Evolutionary conservation across 2,329 filamentous ascomycete genomes (phyloP), one percentile per base, ranked within the genome.

Genomic region (Ceratocystis smalleyi): DNA sequence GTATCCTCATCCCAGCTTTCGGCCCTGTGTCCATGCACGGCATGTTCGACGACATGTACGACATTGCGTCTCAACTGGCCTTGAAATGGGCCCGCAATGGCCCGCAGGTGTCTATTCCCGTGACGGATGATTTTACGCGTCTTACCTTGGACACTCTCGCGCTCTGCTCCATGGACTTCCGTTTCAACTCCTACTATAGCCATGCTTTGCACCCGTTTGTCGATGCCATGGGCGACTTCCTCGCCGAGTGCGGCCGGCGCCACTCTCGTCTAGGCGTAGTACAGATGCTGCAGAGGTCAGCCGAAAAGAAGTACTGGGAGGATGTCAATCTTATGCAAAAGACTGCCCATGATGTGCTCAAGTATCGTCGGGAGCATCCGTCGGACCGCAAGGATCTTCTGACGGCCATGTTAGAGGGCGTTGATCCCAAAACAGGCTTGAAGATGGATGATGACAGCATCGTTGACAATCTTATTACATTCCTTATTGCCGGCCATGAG

Each of bases 181-280:
- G 87, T 19, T 90, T 90, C 77, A 90, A 90, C 73, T 85, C 82
- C 0, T 89, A 85, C 73, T 91, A 90, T 70, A 77, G 78, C 32
- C 81, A 87, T 15, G 77, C 83, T 7, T 75, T 86, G 71, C 87
- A 91, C 68, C 86, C 86, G 0, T 90, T 91, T 69, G 78, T 89
- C 47, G 72, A 78, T 55, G 81, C 84, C 43, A 89, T 90, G 86
- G 77, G 77, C 1, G 77, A 78, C n/a, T 81, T 87, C 63, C 75
- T 91, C 1, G 69, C 72, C 12, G 83, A 85, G 67, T 80, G 78
- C 5, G 81, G 79, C 40, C 75, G 73, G 7, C 77, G 83, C 40
- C 72, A 78, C 10, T 74, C 73, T 65, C 77, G 80, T 17, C 70
- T 69, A 60, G 73, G 77, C 17, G 68, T 71, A 61, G 73, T 77